Evolutionary conservation across 2,329 filamentous ascomycete species (phyloP), one percentile per base, ranked within the genome.

Genomic region (Talaromyces sp.): DNA sequence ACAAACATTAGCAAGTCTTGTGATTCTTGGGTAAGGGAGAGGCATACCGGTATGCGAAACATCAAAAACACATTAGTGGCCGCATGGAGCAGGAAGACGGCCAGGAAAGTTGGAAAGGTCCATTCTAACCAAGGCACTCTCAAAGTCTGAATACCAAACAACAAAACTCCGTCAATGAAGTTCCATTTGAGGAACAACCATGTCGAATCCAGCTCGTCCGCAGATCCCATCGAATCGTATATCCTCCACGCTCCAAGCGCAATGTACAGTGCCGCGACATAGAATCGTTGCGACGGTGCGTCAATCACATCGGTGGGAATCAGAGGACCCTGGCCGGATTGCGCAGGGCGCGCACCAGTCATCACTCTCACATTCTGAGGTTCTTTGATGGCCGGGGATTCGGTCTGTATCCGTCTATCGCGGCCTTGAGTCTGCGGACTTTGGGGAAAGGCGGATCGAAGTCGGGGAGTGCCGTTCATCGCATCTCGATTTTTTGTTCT

Each of bases 71-170:
- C 90, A 80, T 97, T 92, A 61, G 91, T 77, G 1, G 90, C 74
- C 2, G 89, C 85, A 76, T 97, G 93, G 3, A 84, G 70, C 56
- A 90, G 77, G 73, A 95, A 96, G 25, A 93, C 79, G 37, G 86
- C 81, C 49, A 90, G 85, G 62, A 91, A 90, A 0, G 88, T 88
- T 41, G 86, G 85, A 73, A 91, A 90, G 50, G 91, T 92, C 82
- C 94, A 92, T 81, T 98, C 93, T 66, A 99, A 83, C 96, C 95
- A 99, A 66, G 95, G 95, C 84, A 99, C 97, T 75, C 91, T 88
- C 71, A 99, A 78, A 70, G 90, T 86, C 19, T 96, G 94, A 62
- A 99, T 81, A 8, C 91, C 91, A 76, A 96, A 97, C 68, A 98
- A 83, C 76, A 93, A 97, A 27, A 90, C 79, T 67, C 91, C 90